Evolutionary conservation across 192 early-diverging fungal genomes (phyloP), one percentile per base, ranked within the genome.

Genomic region (Lobosporangium transversale): DNA sequence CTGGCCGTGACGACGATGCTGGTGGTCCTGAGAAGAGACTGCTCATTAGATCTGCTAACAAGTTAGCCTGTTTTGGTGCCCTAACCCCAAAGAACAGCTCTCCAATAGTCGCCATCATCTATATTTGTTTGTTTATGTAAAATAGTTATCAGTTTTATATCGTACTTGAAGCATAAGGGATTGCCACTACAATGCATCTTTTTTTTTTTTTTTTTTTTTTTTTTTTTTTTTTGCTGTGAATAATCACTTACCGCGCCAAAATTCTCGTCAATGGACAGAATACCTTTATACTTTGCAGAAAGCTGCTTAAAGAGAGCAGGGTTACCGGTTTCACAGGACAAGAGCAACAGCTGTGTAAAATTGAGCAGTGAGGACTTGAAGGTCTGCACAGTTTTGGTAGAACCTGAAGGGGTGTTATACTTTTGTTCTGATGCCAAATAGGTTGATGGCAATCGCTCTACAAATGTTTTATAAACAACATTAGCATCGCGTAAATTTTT

Each of bases 31-130:
- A 61, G 42, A 86, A 86, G 21, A 86, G 62, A 52, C 79, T 86
- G 57, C 75, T 80, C 85, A 86, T 82, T 31, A 86, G 43, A 54
- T 86, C 85, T 20, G 79, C 79, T 44, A 86, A 30, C 65, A 82
- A 76, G 36, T 86, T 86, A 23, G 75, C 64, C 61, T 84, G 85
- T 43, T 70, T 74, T 30, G 81, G 83, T 18, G 78, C 79, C 47
- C 48, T 69, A 42, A 87, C 76, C 29, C 74, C 71, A 61, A 87
- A 87, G 63, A 83, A 87, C 1, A 74, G 54, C 11, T 78, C 54
- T 35, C 83, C 85, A 69, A 87, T 85, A 20, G 80, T 66, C 4
- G 80, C 66, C 35, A 87, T 61, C 26, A 83, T 37, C 79, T 85
- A 66, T 42, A 2, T 14, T 20, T 23, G 26, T 8, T 21, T 17